Evolutionary conservation across 2,329 filamentous ascomycete genomes (phyloP), one percentile per base, ranked within the genome.

Genomic region (Dactylellina parvicollis): DNA sequence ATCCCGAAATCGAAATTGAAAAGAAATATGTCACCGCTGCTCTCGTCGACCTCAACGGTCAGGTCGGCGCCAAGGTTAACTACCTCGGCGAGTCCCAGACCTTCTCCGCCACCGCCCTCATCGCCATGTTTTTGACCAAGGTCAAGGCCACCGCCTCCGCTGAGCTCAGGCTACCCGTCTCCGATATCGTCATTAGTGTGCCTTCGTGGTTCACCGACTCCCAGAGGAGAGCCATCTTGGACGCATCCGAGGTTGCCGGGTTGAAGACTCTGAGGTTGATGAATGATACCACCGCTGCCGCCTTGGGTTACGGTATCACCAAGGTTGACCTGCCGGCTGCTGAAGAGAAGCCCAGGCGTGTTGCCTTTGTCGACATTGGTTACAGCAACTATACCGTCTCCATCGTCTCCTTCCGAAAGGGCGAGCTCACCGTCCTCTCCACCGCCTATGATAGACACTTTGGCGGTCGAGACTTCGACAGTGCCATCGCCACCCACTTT

Each of bases 201-300:
- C 95, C 95, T 46, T 89, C 92, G 16, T 99, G 95, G 95, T 99
- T 96, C 85, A 96, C 93, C 74, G 95, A 99, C 81, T 84, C 90
- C 75, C 95, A 99, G 86, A 90, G 95, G 80, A 88, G 95, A 79
- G 88, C 88, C 78, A 86, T 99, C 75, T 86, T 98, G 78, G 94
- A 98, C 80, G 94, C 95, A 70, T 88, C 92, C 78, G 93, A 98
- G 80, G 92, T 99, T 78, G 92, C 94, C 69, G 94, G 93, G 74
- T 86, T 99, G 79, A 97, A 96, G 84, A 86, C 93, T 38, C 89
- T 99, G 76, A 89, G 95, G 74, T 86, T 99, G 75, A 96, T 99
- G 86, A 99, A 99, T 84, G 95, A 98, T 84, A 97, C 92, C 77
- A 98, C 95, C 56, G 95, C 95, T 73, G 92, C 93, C 76, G 95